Evolutionary conservation across 495 filamentous ascomycete genomes (phyloP), one percentile per base, ranked within the genome.

Genomic region (Beverwykella pulmonaria): DNA sequence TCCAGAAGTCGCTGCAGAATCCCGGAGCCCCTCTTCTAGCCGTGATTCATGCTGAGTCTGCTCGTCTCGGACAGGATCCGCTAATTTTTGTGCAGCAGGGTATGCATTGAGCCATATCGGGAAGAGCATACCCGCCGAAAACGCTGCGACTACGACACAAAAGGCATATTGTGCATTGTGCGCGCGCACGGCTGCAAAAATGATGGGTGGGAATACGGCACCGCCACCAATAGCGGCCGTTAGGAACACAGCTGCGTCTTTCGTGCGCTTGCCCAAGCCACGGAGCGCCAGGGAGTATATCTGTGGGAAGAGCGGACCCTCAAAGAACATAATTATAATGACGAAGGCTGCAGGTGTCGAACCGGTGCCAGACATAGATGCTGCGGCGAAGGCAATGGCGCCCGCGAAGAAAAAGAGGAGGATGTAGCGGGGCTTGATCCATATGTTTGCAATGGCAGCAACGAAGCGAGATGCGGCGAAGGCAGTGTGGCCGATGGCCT

Each of bases 381-480:
- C 75, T 1, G 78, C 79, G 10, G 83, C 73, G 67, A 83, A 84
- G 44, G 86, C 74, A 41, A 88, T 82, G 65, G 82, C 78, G 30
- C 83, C 84, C 19, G 81, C 61, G 71, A 83, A 87, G 53, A 80
- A 81, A 39, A 83, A 62, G 48, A 87, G 73, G 8, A 91, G 78
- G n/a, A 89, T 77, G 77, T 82, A 82, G 36, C 88, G 82, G 0
- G 87, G 88, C 63, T 84, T 87, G 55, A 90, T 67, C 68, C 60
- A 84, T 79, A 83, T 77, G 32, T 83, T 81, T 1, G 80, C 59
- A 20, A 83, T 75, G 8, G 86, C 85, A 26, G 84, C 81, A 0
- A 87, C 41, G 71, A 90, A 91, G 15, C 88, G 84, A 17, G 86
- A 85, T 1, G 83, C 71, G 17, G 86, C 84, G 54, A 91, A 90